A percentile compares a stretch with the other conserved stretches of the same genome.
Evolutionary conservation across 1,139 yeast species (phyloP).

Genomic region (Blastobotrys indianensis): DNA sequence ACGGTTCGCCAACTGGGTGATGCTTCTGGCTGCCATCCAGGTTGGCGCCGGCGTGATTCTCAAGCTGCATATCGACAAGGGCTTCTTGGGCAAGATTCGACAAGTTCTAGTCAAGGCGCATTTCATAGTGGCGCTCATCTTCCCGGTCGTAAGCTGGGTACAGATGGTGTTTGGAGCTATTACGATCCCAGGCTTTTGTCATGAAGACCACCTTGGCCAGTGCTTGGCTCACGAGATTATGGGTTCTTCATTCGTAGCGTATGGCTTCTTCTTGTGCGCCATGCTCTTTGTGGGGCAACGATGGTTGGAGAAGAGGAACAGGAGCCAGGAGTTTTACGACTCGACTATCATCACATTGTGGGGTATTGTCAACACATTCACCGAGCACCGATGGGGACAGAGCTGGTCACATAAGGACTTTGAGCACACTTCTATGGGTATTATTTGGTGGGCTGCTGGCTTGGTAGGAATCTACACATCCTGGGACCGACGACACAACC

Average conservation of each 20-base stretch:
- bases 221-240: constrained; percentile 95
- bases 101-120: constrained; percentile 31
- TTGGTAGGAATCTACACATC: constrained; percentile 73
- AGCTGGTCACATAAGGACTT: constrained; percentile 80
- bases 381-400: constrained; percentile 96
- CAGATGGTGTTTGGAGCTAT: constrained; percentile 77
- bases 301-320: constrained; percentile 37
- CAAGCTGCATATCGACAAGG: constrained; percentile 33
- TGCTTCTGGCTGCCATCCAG: constrained; percentile 29
- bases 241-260: constrained; percentile 82
- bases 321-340: constrained; percentile 83
- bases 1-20: constrained; percentile 29
- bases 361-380: constrained; percentile 92
- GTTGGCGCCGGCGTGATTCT: constrained; percentile 32
- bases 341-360: constrained; percentile 72
- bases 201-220: constrained; percentile 76
- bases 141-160: constrained; percentile 49
- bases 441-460: constrained; percentile 95
- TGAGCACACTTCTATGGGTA: constrained; percentile 94
- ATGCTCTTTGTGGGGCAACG: constrained; percentile 51
- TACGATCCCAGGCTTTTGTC: constrained; percentile 77
- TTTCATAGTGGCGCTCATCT: constrained; percentile 31
- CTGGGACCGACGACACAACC: constrained; percentile 41
- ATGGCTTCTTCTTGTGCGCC: constrained; percentile 64
- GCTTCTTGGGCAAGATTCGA: constrained; percentile 32